Percentiles rank a stretch among this genome's conserved stretches.
phyloP scores from a whole-genome alignment of 2,329 filamentous ascomycete genomes.

The Trichoderma asperellum region DNA sequence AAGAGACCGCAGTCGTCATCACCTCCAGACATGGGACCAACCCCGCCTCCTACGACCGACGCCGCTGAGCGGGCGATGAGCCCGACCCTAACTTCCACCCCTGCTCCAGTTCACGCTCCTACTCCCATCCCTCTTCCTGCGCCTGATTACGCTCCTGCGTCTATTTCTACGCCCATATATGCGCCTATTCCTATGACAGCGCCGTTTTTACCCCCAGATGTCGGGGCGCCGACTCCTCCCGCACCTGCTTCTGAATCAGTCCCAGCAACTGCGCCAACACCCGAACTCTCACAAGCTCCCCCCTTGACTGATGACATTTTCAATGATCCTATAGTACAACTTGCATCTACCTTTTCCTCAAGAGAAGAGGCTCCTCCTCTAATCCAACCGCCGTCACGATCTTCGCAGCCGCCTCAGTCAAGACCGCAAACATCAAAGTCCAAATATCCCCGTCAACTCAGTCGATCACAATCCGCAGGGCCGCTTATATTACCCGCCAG shows the following conservation, averaged over 20 bases:
- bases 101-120: constrained; percentile 12
- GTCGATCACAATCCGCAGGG: constrained; percentile 46
- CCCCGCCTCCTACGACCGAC: constrained; percentile 47
- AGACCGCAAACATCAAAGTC: constrained; percentile 27
- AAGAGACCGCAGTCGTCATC: constrained; percentile 31
- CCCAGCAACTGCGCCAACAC: constrained; percentile 27
- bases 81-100: constrained; percentile 29
- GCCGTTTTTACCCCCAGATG: neutral
- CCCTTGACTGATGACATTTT: constrained; percentile 22
- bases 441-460: constrained; percentile 37
- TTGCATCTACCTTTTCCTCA: constrained; percentile 26
- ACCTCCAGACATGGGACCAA: constrained; percentile 40
- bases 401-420: constrained; percentile 13
- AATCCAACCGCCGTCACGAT: constrained; percentile 5
- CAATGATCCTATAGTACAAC: constrained; percentile 25
- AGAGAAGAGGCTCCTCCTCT: constrained; percentile 12
- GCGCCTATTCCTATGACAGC: neutral
- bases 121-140: constrained; percentile 22
- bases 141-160: neutral
- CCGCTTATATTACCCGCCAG: constrained; percentile 50
- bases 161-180: neutral
- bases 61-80: constrained; percentile 41
- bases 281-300: constrained; percentile 27
- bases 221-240: neutral
- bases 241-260: neutral